Conservation (phyloP, 352 stramenopile species). For the Globisporangium uncinulatum region DNA sequence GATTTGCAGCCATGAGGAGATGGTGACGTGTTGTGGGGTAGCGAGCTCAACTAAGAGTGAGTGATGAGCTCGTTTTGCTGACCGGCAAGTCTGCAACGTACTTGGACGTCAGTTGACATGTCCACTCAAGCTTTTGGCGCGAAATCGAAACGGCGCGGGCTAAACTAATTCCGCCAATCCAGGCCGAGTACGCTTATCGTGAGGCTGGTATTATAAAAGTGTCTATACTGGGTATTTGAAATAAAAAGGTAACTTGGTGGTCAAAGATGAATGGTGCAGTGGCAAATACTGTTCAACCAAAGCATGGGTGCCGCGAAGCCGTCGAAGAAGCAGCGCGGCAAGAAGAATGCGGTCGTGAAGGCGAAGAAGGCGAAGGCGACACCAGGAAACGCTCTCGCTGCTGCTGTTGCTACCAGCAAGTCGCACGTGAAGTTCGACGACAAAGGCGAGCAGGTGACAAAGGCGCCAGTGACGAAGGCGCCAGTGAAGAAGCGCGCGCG, state of each 20-base stretch:
- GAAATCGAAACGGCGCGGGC: too few relatives aligned
- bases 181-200: too few relatives aligned
- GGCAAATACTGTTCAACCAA: background rate
- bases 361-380: conserved; percentile 12
- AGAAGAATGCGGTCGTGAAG: conserved; percentile 42
- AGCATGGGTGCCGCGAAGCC: conserved; percentile 48
- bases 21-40: background rate
- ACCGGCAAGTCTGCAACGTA: too few relatives aligned
- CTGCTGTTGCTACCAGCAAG: conserved; percentile 15
- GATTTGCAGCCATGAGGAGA: background rate
- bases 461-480: conserved; percentile 21
- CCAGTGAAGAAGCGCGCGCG: conserved; percentile 47
- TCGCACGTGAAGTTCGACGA: conserved; percentile 66
- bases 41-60: too few relatives aligned
- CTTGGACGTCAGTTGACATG: too few relatives aligned
- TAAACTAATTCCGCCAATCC: too few relatives aligned
- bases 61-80: too few relatives aligned
- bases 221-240: too few relatives aligned
- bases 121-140: too few relatives aligned
- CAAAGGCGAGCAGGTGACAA: conserved; percentile 50
- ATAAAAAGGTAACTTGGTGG: too few relatives aligned
- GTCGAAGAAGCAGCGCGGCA: conserved; percentile 78
- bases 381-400: conserved; percentile 18
- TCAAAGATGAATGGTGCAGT: too few relatives aligned
- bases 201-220: too few relatives aligned